A percentile compares a stretch with the other conserved stretches of the same genome.
phyloP scores from a whole-genome alignment of 2,329 filamentous ascomycete species.

The Monosporascus sp. region DNA sequence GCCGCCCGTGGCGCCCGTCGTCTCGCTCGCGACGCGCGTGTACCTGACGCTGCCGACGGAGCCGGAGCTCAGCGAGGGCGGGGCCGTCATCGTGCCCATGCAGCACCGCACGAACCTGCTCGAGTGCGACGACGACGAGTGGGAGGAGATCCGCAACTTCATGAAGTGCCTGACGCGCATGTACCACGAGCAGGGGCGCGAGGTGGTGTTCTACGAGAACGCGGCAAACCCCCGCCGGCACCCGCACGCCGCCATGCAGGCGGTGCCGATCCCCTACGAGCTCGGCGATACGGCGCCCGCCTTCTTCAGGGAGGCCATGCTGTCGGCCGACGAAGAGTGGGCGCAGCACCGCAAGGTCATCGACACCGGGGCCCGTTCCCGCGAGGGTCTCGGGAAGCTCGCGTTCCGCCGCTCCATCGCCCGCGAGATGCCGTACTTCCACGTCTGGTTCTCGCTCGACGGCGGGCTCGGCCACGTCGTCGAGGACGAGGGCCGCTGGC shows the following conservation, averaged over 20 bases:
- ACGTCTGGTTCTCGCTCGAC: slow-evolving; percentile 91
- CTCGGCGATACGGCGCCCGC: slow-evolving; percentile 89
- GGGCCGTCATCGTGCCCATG: slow-evolving; percentile 83
- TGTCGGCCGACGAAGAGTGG: slow-evolving; percentile 88
- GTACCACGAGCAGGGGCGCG: slow-evolving; percentile 88
- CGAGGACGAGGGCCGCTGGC: slow-evolving; percentile 81
- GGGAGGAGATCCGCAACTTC: slow-evolving; percentile 98
- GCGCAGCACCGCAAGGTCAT: slow-evolving; percentile 92
- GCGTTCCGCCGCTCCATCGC: slow-evolving; percentile 80
- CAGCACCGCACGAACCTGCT: slow-evolving; percentile 83
- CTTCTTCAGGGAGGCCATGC: slow-evolving; percentile 92
- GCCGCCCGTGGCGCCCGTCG: slow-evolving; percentile 75
- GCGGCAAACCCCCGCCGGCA: slow-evolving; percentile 75
- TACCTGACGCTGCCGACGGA: slow-evolving; percentile 87
- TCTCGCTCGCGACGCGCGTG: slow-evolving; percentile 79
- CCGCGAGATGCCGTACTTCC: slow-evolving; percentile 98
- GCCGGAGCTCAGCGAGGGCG: slow-evolving; percentile 77
- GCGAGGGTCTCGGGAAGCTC: slow-evolving; percentile 66
- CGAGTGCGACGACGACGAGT: slow-evolving; percentile 98
- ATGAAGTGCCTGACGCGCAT: slow-evolving; percentile 94
- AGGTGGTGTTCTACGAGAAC: slow-evolving; percentile 97
- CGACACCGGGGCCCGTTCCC: slow-evolving; percentile 66
- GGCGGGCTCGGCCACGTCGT: slow-evolving; percentile 90
- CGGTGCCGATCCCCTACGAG: slow-evolving; percentile 81
- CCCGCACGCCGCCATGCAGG: slow-evolving; percentile 79